Evolutionary conservation across 306 rosid genomes (phyloP).

Genomic region (Arachis stenosperma): DNA sequence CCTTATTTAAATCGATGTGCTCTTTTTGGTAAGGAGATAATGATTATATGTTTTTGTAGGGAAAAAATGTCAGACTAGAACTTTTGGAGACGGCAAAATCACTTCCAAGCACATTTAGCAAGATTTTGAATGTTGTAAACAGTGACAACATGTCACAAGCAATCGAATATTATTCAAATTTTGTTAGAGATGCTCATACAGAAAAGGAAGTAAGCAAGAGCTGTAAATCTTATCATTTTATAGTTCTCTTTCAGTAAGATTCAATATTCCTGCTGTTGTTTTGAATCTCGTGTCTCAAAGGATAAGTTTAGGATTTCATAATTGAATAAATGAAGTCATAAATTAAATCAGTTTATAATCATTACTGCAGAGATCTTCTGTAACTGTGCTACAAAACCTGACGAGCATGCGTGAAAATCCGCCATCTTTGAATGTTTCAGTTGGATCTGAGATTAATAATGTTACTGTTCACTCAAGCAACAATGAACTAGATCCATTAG

Average conservation of each 20-base stretch:
- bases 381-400: slow-evolving; percentile 58
- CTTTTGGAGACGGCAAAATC: slow-evolving; percentile 88
- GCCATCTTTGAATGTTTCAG: slow-evolving; percentile 74
- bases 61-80: slow-evolving; percentile 75
- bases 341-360: slow-evolving; percentile 35
- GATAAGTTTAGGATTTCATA: slow-evolving; percentile 30
- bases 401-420: slow-evolving; percentile 62
- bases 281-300: neutral
- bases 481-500: slow-evolving; percentile 47
- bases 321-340: slow-evolving; percentile 27
- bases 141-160: slow-evolving; percentile 69
- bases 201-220: slow-evolving; percentile 74
- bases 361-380: slow-evolving; percentile 57
- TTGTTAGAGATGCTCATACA: slow-evolving; percentile 83
- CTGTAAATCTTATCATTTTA: slow-evolving; percentile 10
- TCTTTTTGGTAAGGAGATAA: slow-evolving; percentile 4
- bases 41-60: slow-evolving; percentile 57
- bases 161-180: slow-evolving; percentile 78
- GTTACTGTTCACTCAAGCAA: slow-evolving; percentile 48
- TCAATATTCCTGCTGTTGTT: slow-evolving; percentile 24
- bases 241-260: slow-evolving; percentile 26
- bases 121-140: slow-evolving; percentile 70
- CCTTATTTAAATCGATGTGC: neutral
- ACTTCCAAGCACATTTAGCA: slow-evolving; percentile 78
- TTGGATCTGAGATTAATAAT: slow-evolving; percentile 63